phyloP scores from a whole-genome alignment of 805 yeast genomes.

The Groenewaldozyma tartarivorans region DNA sequence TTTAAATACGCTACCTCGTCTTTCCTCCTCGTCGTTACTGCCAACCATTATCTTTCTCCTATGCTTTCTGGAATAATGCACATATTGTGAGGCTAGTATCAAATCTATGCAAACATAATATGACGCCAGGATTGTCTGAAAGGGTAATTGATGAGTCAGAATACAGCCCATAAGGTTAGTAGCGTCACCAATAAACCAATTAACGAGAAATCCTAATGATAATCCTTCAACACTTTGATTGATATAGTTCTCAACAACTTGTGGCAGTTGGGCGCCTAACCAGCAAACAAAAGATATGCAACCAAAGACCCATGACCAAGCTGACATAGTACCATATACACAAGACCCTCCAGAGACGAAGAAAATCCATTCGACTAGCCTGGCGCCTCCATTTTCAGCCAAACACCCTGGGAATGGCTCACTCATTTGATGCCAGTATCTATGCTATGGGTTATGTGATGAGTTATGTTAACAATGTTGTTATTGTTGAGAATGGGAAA shows the following conservation, averaged over 20 bases:
- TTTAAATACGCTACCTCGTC: background rate
- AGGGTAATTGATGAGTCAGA: constrained; percentile 68
- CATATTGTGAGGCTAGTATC: constrained; percentile 58
- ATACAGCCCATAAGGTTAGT: constrained; percentile 60
- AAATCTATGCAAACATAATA: constrained; percentile 70
- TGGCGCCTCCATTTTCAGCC: constrained; percentile 16
- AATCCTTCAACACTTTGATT: constrained; percentile 60
- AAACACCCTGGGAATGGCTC: constrained; percentile 16
- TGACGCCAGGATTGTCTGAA: constrained; percentile 61
- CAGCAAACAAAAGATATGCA: constrained; percentile 36
- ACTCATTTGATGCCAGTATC: no score
- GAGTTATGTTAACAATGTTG: no score
- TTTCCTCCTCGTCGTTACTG: constrained; percentile 4
- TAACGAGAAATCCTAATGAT: constrained; percentile 46
- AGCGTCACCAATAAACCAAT: constrained; percentile 60
- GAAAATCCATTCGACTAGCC: constrained; percentile 20
- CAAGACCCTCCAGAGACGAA: constrained; percentile 17
- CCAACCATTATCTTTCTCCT: constrained; percentile 21
- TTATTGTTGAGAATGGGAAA: no score
- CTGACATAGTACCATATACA: constrained; percentile 21
- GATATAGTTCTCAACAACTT: constrained; percentile 48
- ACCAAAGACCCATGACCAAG: constrained; percentile 18
- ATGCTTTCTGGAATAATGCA: constrained; percentile 44
- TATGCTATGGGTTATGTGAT: no score
- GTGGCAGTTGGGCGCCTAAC: constrained; percentile 71